phyloP scores from a whole-genome alignment of 75 land plant species.

The Pinus tabuliformis region DNA sequence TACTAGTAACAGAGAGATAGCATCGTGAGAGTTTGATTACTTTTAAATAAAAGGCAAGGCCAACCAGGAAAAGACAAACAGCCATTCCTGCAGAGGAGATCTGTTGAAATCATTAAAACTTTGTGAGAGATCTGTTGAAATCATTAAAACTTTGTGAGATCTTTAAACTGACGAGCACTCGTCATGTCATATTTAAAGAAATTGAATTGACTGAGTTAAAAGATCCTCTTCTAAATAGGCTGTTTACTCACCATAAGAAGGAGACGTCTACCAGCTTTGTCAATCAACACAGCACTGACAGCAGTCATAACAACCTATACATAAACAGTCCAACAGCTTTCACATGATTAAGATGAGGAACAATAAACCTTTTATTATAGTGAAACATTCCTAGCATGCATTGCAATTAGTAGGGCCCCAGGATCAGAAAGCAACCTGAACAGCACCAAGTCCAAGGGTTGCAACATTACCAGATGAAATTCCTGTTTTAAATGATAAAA shows the following conservation, averaged over 20 bases:
- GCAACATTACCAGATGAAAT: slow-evolving; percentile 13
- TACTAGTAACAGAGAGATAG: too few relatives aligned
- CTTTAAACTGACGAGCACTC: background rate
- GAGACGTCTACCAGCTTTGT: slow-evolving; percentile 76
- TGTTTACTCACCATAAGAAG: slow-evolving; percentile 64
- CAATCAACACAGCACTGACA: slow-evolving; percentile 60
- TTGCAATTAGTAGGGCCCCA: background rate
- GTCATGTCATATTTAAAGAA: background rate
- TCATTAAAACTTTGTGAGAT: background rate
- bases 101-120: background rate
- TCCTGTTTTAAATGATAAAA: background rate
- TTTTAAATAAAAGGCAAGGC: background rate
- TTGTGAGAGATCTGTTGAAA: background rate
- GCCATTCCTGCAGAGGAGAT: slow-evolving; percentile 7
- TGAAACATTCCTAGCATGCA: background rate
- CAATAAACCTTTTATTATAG: background rate
- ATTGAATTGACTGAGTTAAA: background rate
- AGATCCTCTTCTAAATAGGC: background rate
- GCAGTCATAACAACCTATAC: slow-evolving; percentile 74
- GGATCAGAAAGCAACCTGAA: background rate
- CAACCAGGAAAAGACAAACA: slow-evolving; percentile 1
- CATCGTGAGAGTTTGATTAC: background rate
- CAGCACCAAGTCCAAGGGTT: slow-evolving; percentile 6
- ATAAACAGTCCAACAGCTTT: background rate
- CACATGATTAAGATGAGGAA: slow-evolving; percentile 1